Percentiles rank a stretch among this genome's conserved stretches.
Evolutionary conservation across 2,329 filamentous ascomycete species (phyloP).

Genomic region (Fusarium proliferatum): DNA sequence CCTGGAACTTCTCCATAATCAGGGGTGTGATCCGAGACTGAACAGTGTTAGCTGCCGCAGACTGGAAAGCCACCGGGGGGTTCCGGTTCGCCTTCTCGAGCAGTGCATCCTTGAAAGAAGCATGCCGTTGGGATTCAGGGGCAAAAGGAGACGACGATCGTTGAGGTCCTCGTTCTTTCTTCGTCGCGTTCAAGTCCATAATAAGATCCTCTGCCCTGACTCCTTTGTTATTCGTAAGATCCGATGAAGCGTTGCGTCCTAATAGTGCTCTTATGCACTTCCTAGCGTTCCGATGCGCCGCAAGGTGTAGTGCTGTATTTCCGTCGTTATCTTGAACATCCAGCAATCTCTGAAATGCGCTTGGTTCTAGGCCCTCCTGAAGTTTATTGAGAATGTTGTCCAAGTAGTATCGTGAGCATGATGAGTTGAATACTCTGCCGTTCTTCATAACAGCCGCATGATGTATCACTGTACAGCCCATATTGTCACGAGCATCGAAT

Average conservation of each 20-base stretch:
- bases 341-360: constrained; percentile 80
- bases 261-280: constrained; percentile 87
- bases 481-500: constrained; percentile 80
- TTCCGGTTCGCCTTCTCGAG: constrained; percentile 57
- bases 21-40: constrained; percentile 76
- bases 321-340: constrained; percentile 87
- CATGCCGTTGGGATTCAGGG: constrained; percentile 68
- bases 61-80: constrained; percentile 61
- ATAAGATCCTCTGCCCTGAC: constrained; percentile 88
- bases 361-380: constrained; percentile 78
- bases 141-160: constrained; percentile 81
- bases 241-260: constrained; percentile 82
- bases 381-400: constrained; percentile 91
- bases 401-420: constrained; percentile 91
- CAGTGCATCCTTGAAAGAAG: constrained; percentile 63
- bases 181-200: constrained; percentile 75
- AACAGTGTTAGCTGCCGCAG: constrained; percentile 74
- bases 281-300: constrained; percentile 84
- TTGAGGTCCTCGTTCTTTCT: constrained; percentile 74
- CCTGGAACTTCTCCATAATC: constrained; percentile 77
- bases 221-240: constrained; percentile 84
- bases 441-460: constrained; percentile 91
- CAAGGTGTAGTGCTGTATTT: constrained; percentile 83
- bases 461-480: constrained; percentile 90
- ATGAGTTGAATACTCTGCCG: constrained; percentile 83